These are phyloP conservation scores for Tuber umbilicatum DNA, from an alignment of 495 filamentous ascomycete species.

Conservation along the genomic window DNA sequence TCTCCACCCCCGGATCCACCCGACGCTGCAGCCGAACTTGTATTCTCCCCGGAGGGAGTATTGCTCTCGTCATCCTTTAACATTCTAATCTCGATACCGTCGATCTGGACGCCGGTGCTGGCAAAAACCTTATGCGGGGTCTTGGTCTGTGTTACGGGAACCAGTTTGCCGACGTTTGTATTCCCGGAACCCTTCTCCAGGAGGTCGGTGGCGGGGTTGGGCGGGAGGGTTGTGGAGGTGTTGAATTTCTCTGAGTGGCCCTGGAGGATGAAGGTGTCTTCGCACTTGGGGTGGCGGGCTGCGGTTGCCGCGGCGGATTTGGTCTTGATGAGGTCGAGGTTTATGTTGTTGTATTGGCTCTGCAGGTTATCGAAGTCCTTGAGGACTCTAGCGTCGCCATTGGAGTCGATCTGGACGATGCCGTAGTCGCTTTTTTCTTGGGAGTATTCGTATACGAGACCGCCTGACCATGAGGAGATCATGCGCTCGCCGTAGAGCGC, in stretches of 20 bases:
- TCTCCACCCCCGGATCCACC: neutral
- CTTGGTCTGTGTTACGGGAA: constrained; percentile 22
- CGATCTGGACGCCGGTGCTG: constrained; percentile 51
- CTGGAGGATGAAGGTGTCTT: constrained; percentile 17
- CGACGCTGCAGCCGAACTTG: constrained; percentile 10
- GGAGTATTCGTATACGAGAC: constrained; percentile 90
- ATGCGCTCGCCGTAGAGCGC: constrained; percentile 76
- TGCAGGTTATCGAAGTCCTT: constrained; percentile 71
- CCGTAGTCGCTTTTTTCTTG: constrained; percentile 70
- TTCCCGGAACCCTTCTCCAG: constrained; percentile 43
- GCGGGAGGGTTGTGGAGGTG: constrained; percentile 44
- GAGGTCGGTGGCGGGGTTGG: constrained; percentile 21
- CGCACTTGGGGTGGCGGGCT: constrained; percentile 16
- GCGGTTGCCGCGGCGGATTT: constrained; percentile 8
- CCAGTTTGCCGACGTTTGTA: constrained; percentile 41
- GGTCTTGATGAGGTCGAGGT: constrained; percentile 21
- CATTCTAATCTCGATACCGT: constrained; percentile 51
- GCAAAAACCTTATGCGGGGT: constrained; percentile 50
- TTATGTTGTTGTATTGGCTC: constrained; percentile 36
- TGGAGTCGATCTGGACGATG: constrained; percentile 58
- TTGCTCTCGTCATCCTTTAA: constrained; percentile 52
- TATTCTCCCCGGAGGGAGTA: constrained; percentile 48
- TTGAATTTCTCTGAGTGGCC: constrained; percentile 41
- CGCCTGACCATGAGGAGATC: constrained; percentile 71
- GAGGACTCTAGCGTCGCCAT: constrained; percentile 58